These are phyloP conservation scores for Botryotinia globosa DNA, from an alignment of 2,329 filamentous ascomycete genomes.

Conservation along the genomic window DNA sequence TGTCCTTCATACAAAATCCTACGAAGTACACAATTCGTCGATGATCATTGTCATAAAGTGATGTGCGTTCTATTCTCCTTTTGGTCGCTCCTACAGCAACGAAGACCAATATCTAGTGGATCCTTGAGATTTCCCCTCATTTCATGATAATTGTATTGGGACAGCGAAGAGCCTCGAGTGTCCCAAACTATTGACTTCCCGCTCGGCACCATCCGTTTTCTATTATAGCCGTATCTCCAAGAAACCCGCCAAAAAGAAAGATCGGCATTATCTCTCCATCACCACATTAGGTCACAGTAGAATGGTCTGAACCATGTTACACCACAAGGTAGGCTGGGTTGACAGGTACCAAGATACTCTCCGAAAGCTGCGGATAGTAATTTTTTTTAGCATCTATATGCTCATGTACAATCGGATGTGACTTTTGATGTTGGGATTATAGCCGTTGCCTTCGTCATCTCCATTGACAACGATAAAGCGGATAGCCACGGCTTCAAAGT, in stretches of 20 bases:
- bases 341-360: background rate
- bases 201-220: conserved; percentile 19
- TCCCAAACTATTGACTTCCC: conserved; percentile 8
- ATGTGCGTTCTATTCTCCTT: conserved; percentile 22
- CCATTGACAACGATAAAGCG: background rate
- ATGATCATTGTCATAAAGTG: background rate
- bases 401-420: background rate
- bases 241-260: conserved; percentile 10
- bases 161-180: conserved; percentile 19
- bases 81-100: conserved; percentile 23
- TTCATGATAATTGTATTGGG: conserved; percentile 18
- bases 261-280: conserved; percentile 15
- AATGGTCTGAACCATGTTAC: conserved; percentile 8
- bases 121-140: conserved; percentile 25
- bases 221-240: conserved; percentile 11
- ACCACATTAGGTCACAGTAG: conserved; percentile 12
- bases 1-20: background rate
- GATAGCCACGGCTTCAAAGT: background rate
- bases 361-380: background rate
- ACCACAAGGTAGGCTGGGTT: background rate
- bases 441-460: background rate
- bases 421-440: background rate
- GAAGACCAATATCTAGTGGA: conserved; percentile 8
- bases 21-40: background rate
- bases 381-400: background rate